Evolutionary conservation across 176 grass and related monocot genomes (phyloP).

Genomic region (Ensete glaucum): DNA sequence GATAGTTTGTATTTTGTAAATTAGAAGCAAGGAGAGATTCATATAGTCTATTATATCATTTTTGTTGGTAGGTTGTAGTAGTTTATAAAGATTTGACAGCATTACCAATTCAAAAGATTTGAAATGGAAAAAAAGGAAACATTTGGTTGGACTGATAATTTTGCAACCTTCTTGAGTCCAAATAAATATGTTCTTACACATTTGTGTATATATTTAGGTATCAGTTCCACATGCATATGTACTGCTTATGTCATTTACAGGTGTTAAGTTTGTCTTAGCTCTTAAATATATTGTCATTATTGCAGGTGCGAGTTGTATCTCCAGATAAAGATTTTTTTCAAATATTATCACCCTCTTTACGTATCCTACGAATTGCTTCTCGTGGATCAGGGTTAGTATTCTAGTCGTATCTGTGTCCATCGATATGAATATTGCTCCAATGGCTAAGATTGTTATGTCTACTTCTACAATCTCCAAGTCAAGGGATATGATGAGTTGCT

Average conservation of each 20-base stretch:
- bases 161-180: too few species aligned
- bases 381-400: constrained; percentile 65
- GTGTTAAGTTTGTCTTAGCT: background rate
- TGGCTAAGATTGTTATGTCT: background rate
- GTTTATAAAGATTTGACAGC: too few species aligned
- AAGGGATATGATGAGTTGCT: background rate
- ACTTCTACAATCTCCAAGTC: background rate
- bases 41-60: too few species aligned
- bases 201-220: background rate
- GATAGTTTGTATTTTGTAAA: too few species aligned
- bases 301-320: constrained; percentile 89
- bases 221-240: background rate
- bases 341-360: constrained; percentile 82
- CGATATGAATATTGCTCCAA: background rate
- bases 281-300: constrained; percentile 7
- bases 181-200: too few species aligned
- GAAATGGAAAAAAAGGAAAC: background rate
- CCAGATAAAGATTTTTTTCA: constrained; percentile 99
- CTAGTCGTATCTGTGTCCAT: background rate
- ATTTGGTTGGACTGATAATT: too few species aligned
- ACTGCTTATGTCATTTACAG: background rate
- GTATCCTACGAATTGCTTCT: constrained; percentile 65
- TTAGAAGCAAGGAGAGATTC: too few species aligned
- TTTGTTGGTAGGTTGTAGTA: too few species aligned
- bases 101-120: too few species aligned